Conservation (phyloP, 805 yeast genomes). For the Wickerhamiella galacta region DNA sequence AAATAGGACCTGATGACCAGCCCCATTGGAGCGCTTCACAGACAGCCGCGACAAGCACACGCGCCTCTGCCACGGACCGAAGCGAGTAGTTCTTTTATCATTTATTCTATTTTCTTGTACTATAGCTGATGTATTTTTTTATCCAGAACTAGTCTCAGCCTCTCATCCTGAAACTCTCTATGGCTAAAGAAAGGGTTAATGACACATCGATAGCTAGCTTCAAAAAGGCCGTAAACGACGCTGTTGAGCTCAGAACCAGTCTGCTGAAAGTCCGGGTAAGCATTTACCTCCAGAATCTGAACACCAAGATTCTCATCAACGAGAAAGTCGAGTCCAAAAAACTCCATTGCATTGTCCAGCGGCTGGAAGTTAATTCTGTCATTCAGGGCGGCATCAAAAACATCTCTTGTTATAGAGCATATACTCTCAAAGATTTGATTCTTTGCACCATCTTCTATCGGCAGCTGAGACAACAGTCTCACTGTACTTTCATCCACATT, state of each 20-base stretch:
- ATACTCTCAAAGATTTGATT: constrained; percentile 35
- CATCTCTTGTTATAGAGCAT: constrained; percentile 43
- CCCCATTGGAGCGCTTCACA: not conserved
- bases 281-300: constrained; percentile 64
- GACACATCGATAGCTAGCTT: constrained; percentile 32
- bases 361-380: constrained; percentile 82
- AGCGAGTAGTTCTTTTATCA: not conserved
- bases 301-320: constrained; percentile 41
- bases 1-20: constrained; percentile 10
- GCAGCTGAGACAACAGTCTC: constrained; percentile 46
- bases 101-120: not conserved
- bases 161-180: not conserved
- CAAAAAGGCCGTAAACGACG: constrained; percentile 51
- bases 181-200: not conserved
- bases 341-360: constrained; percentile 61
- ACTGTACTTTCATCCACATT: constrained; percentile 29
- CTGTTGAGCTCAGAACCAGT: constrained; percentile 64
- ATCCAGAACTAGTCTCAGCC: not conserved
- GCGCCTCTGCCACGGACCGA: constrained; percentile 2
- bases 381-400: constrained; percentile 69
- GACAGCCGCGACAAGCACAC: not conserved
- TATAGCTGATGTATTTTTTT: not conserved
- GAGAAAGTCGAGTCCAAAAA: constrained; percentile 78
- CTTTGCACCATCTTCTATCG: constrained; percentile 25
- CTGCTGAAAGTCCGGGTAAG: constrained; percentile 94